Percentiles rank a stretch among this genome's conserved stretches.
Conservation (phyloP, 371 early-diverging fungal genomes). For the Umbelopsis sp. region DNA sequence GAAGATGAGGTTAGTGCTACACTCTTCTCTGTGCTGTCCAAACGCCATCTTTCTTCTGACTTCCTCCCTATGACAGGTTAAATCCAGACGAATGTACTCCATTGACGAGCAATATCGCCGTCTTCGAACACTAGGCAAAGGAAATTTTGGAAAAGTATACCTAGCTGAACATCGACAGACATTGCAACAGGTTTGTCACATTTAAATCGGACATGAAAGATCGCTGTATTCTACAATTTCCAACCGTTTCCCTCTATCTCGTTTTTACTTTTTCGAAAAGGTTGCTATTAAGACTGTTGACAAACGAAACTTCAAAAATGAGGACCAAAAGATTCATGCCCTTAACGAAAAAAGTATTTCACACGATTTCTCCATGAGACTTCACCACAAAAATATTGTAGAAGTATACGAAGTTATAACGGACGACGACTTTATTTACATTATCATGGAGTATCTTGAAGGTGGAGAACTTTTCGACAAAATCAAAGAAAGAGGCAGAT, state of each 20-base stretch:
- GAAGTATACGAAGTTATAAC: conserved; percentile 88
- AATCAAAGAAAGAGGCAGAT: conserved; percentile 83
- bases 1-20: not conserved
- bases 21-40: not conserved
- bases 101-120: conserved; percentile 15
- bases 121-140: conserved; percentile 64
- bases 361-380: conserved; percentile 59
- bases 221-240: too few species aligned
- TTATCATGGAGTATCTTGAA: conserved; percentile 95
- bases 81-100: conserved; percentile 10
- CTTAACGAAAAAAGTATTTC: conserved; percentile 65
- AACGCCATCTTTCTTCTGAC: not conserved
- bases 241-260: too few species aligned
- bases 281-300: conserved; percentile 68
- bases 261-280: conserved; percentile 23
- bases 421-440: conserved; percentile 80
- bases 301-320: conserved; percentile 58
- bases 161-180: conserved; percentile 64
- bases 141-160: conserved; percentile 87
- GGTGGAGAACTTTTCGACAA: conserved; percentile 98
- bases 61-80: not conserved
- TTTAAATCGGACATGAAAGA: not conserved
- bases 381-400: conserved; percentile 87
- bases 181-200: conserved; percentile 61
- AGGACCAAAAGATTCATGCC: conserved; percentile 58